A percentile compares a stretch with the other conserved stretches of the same genome.
Conservation (phyloP, 768 basidiomycete genomes). For the Hebeloma cylindrosporum region DNA sequence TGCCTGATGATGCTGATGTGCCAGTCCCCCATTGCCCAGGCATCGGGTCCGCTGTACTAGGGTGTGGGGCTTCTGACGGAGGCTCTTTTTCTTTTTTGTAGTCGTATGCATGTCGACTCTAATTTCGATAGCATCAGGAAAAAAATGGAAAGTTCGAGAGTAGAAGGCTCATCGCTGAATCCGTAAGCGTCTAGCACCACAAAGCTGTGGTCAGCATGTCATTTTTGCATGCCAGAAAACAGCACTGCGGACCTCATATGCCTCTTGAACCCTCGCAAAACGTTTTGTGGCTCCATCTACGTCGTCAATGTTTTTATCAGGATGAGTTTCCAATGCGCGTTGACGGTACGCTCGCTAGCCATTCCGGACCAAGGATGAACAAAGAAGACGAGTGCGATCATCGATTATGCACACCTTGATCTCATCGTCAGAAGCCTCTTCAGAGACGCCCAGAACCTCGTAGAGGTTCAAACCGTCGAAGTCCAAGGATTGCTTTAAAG, state of each 20-base stretch:
- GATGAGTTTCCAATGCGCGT: constrained; percentile 64
- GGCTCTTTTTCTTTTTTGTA: not conserved
- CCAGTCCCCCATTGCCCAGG: not conserved
- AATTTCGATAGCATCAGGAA: not conserved
- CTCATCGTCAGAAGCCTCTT: constrained; percentile 19
- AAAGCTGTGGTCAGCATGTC: not conserved
- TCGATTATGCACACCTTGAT: constrained; percentile 15
- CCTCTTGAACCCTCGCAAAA: constrained; percentile 71
- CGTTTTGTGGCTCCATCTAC: constrained; percentile 64
- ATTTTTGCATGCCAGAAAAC: too few relatives aligned
- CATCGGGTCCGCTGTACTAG: not conserved
- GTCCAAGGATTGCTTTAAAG: not conserved
- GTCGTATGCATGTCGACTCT: constrained; percentile 2
- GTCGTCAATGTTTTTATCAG: constrained; percentile 71
- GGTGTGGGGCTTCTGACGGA: not conserved
- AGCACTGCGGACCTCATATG: constrained; percentile 58
- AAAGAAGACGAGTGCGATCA: not conserved
- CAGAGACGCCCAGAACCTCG: constrained; percentile 18
- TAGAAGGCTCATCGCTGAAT: constrained; percentile 1
- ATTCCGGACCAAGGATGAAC: not conserved
- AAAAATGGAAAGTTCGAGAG: not conserved
- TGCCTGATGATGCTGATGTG: not conserved
- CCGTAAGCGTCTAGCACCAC: constrained; percentile 1
- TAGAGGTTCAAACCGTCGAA: constrained; percentile 23
- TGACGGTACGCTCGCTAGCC: constrained; percentile 60